Evolutionary conservation across 164 flowering plant genomes (phyloP).

Genomic region (Saururus chinensis): DNA sequence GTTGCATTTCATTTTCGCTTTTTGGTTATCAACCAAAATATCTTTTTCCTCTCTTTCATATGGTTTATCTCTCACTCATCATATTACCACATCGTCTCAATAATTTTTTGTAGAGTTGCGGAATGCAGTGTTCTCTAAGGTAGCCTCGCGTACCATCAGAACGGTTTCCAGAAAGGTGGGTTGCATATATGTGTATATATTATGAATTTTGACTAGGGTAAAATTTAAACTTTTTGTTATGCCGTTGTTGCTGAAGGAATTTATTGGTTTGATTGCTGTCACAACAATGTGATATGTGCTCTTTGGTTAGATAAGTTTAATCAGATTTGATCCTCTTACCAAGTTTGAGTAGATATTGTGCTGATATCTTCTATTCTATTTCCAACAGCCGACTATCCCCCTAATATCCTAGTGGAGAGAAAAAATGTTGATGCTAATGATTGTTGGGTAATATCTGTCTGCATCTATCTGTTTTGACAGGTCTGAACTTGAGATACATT

Average conservation of each 20-base stretch:
- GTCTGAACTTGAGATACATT: no score
- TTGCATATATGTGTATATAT: no score
- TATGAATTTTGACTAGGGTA: not conserved
- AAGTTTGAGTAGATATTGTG: not conserved
- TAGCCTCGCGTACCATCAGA: conserved; percentile 84
- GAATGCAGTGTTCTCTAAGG: conserved; percentile 97
- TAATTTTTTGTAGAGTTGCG: conserved; percentile 53
- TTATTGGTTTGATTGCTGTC: no score
- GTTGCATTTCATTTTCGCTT: no score
- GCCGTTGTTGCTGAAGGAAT: not conserved
- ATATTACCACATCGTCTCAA: not conserved
- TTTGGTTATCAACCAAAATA: no score
- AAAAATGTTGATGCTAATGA: no score
- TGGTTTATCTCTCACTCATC: not conserved
- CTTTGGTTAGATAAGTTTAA: no score
- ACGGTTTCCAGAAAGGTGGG: conserved; percentile 80
- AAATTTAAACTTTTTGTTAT: no score
- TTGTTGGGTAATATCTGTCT: no score
- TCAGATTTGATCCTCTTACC: not conserved
- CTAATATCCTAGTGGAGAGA: not conserved
- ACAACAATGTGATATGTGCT: no score
- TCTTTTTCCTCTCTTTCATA: not conserved
- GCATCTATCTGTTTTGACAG: no score
- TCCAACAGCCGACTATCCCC: not conserved
- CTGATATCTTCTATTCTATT: no score